phyloP scores from a whole-genome alignment of 305 asterid genomes.

The Nicotiana rustica region DNA sequence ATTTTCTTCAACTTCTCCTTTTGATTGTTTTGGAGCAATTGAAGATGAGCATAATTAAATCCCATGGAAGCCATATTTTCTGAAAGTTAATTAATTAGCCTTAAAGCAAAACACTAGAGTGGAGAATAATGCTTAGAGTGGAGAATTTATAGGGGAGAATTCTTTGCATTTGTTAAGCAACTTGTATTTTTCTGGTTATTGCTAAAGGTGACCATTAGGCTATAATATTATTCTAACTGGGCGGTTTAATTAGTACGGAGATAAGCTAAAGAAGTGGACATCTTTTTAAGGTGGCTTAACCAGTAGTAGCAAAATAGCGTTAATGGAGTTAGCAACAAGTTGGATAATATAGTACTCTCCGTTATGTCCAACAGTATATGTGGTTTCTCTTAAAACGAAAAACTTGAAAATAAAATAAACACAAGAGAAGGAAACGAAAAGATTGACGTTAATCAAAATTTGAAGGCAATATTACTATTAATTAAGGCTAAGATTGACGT shows the following conservation, averaged over 20 bases:
- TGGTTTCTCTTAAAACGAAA: too few species aligned
- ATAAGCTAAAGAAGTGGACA: background rate
- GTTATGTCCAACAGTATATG: background rate
- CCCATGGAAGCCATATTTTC: background rate
- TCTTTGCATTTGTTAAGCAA: background rate
- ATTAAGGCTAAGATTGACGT: too few species aligned
- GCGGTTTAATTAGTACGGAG: background rate
- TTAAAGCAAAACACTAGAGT: background rate
- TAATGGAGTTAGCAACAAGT: background rate
- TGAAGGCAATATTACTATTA: too few species aligned
- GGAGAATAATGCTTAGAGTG: background rate
- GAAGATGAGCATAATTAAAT: background rate
- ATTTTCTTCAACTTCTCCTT: background rate
- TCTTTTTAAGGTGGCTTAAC: background rate
- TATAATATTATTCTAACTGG: background rate
- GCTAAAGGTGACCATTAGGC: background rate
- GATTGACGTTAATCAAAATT: too few species aligned
- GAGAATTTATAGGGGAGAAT: background rate
- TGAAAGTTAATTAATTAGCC: background rate
- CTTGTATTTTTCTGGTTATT: background rate
- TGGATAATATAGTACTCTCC: background rate
- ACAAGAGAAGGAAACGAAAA: too few species aligned
- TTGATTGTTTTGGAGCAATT: background rate
- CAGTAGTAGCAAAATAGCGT: background rate
- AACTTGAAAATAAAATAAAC: too few species aligned